Conservation (phyloP, 345 rosid species). For the Alliaria petiolata region DNA sequence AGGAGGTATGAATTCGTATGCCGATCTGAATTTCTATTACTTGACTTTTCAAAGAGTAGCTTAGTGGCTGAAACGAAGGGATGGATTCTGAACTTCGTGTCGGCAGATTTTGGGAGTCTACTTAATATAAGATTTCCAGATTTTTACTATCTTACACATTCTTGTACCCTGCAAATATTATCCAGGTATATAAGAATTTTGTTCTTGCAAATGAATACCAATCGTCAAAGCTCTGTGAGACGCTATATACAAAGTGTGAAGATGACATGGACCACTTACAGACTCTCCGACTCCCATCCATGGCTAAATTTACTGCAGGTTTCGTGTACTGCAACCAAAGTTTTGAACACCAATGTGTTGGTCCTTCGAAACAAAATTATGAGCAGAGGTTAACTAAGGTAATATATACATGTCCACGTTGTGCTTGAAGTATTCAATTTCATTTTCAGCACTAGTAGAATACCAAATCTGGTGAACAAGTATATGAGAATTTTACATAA, state of each 20-base stretch:
- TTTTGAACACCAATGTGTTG: constrained; percentile 78
- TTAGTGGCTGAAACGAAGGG: background rate
- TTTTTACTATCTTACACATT: background rate
- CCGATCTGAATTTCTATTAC: background rate
- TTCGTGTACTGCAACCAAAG: constrained; percentile 85
- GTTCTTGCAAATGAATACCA: constrained; percentile 69
- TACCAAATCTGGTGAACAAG: background rate
- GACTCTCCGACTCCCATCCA: constrained; percentile 94
- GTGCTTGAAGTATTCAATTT: background rate
- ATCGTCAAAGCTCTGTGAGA: constrained; percentile 89
- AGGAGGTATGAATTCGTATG: constrained; percentile 52
- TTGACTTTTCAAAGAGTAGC: background rate
- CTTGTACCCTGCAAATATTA: constrained; percentile 20
- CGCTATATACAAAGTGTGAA: constrained; percentile 74
- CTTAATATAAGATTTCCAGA: background rate
- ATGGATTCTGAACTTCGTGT: background rate
- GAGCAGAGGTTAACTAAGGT: constrained; percentile 93
- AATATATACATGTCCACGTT: background rate
- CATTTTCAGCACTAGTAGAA: background rate
- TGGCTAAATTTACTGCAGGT: constrained; percentile 99
- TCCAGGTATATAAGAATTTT: constrained; percentile 67
- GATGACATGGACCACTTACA: constrained; percentile 99
- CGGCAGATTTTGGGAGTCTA: background rate
- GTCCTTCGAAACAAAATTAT: constrained; percentile 81
- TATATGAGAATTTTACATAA: background rate